phyloP scores from a whole-genome alignment of 495 filamentous ascomycete species.

The Penicillium herquei region DNA sequence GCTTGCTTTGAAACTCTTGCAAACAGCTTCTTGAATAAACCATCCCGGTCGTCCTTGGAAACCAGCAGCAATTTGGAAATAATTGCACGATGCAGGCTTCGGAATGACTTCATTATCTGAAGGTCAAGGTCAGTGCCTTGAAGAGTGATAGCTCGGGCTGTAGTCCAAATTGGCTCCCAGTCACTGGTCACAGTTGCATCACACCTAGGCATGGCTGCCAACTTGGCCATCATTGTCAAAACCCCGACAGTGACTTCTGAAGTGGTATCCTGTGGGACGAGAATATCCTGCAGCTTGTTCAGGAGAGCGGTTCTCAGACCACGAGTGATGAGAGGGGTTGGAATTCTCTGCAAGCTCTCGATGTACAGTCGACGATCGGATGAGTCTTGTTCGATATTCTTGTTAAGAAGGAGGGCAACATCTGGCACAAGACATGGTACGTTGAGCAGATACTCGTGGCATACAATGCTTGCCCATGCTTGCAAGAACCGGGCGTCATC shows the following conservation, averaged over 20 bases:
- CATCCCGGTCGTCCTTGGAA: slow-evolving; percentile 34
- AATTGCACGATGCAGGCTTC: slow-evolving; percentile 36
- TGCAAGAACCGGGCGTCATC: slow-evolving; percentile 37
- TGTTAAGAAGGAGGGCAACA: slow-evolving; percentile 34
- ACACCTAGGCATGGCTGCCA: slow-evolving; percentile 44
- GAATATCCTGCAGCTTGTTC: slow-evolving; percentile 35
- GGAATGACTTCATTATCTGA: slow-evolving; percentile 43
- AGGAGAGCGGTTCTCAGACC: slow-evolving; percentile 36
- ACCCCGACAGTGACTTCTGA: slow-evolving; percentile 33
- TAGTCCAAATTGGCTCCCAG: slow-evolving; percentile 42
- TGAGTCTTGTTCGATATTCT: slow-evolving; percentile 31
- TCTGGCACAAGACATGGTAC: slow-evolving; percentile 35
- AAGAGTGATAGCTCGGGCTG: slow-evolving; percentile 36
- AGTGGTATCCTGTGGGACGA: slow-evolving; percentile 30
- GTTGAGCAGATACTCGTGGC: slow-evolving; percentile 45
- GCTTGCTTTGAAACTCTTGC: slow-evolving; percentile 32
- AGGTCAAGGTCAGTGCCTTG: slow-evolving; percentile 38
- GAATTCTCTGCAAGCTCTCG: slow-evolving; percentile 43
- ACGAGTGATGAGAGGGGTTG: slow-evolving; percentile 36
- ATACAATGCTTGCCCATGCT: slow-evolving; percentile 43
- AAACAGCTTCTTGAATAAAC: slow-evolving; percentile 39
- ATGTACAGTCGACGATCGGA: slow-evolving; percentile 33
- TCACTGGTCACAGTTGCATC: slow-evolving; percentile 36
- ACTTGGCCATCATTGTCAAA: slow-evolving; percentile 43
- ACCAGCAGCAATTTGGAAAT: slow-evolving; percentile 38